A percentile compares a stretch with the other conserved stretches of the same genome.
Conservation (phyloP, 495 filamentous ascomycete genomes). For the Aspergillus avenaceus region DNA sequence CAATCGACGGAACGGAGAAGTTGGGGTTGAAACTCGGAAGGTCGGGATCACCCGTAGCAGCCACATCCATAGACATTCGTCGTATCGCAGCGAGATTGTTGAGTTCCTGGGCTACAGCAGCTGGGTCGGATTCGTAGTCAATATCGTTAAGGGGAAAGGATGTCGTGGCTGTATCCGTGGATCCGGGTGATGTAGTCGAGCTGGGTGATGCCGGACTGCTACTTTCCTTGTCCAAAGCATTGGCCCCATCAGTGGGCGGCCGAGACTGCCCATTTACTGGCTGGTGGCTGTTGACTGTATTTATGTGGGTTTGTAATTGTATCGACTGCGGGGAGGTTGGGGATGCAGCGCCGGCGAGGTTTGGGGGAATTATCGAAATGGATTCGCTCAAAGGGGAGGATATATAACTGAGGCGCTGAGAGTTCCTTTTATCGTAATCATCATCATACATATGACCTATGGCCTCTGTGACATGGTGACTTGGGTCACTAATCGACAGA, state of each 20-base stretch:
- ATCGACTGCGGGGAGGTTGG: slow-evolving; percentile 34
- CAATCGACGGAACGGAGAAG: slow-evolving; percentile 61
- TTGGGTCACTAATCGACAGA: slow-evolving; percentile 72
- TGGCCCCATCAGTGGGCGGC: slow-evolving; percentile 31
- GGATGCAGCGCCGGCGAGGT: slow-evolving; percentile 43
- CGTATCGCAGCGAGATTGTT: slow-evolving; percentile 93
- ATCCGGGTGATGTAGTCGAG: slow-evolving; percentile 48
- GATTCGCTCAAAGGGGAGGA: slow-evolving; percentile 46
- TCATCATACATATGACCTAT: slow-evolving; percentile 96
- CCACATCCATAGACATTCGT: slow-evolving; percentile 98
- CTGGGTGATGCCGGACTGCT: slow-evolving; percentile 53
- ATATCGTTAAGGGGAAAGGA: slow-evolving; percentile 87
- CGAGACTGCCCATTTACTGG: slow-evolving; percentile 42
- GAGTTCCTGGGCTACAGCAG: slow-evolving; percentile 89
- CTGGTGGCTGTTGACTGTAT: slow-evolving; percentile 14
- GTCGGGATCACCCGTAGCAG: slow-evolving; percentile 85
- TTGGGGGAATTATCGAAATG: slow-evolving; percentile 42
- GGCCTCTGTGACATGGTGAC: slow-evolving; percentile 96
- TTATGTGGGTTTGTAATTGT: slow-evolving; percentile 27
- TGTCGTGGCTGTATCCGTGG: slow-evolving; percentile 63
- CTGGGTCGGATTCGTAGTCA: slow-evolving; percentile 85
- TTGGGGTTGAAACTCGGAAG: slow-evolving; percentile 73
- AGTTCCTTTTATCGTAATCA: slow-evolving; percentile 62
- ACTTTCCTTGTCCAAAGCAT: slow-evolving; percentile 46
- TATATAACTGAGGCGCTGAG: slow-evolving; percentile 62